These are phyloP conservation scores for Fagopyrum tataricum DNA, from an alignment of 148 eudicot genomes.

Conservation along the genomic window DNA sequence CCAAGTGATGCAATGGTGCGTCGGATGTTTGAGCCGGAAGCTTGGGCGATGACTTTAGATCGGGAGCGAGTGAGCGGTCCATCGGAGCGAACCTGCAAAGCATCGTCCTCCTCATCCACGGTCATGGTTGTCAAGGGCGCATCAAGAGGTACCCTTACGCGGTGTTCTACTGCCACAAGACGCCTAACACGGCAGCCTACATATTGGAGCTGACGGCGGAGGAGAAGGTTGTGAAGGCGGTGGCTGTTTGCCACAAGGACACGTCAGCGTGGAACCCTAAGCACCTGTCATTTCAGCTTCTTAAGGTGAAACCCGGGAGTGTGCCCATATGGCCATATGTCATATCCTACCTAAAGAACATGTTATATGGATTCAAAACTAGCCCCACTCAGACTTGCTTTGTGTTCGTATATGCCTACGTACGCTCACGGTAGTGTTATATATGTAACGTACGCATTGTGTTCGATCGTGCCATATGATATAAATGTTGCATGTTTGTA, in stretches of 20 bases:
- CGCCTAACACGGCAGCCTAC: conserved; percentile 31
- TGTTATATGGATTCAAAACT: conserved; percentile 32
- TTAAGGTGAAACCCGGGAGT: conserved; percentile 54
- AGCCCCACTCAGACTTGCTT: not conserved
- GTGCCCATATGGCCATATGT: conserved; percentile 56
- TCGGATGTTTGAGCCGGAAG: no score
- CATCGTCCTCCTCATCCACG: no score
- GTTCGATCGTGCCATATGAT: not conserved
- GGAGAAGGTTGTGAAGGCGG: conserved; percentile 37
- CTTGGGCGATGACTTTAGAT: no score
- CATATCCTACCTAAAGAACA: conserved; percentile 65
- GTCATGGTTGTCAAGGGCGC: no score
- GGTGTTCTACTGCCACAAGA: conserved; percentile 58
- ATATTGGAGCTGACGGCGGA: conserved; percentile 25
- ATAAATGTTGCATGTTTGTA: no score
- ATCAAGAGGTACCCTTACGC: conserved; percentile 54
- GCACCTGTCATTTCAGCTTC: conserved; percentile 53
- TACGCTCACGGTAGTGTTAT: not conserved
- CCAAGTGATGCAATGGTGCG: no score
- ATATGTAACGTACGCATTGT: no score
- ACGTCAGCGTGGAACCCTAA: conserved; percentile 65
- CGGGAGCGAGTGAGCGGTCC: no score
- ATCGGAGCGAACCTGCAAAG: no score
- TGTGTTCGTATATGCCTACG: not conserved
- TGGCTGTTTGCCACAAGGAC: conserved; percentile 55